Conservation (phyloP, 257 asterid species). For the Capsicum chinense region DNA sequence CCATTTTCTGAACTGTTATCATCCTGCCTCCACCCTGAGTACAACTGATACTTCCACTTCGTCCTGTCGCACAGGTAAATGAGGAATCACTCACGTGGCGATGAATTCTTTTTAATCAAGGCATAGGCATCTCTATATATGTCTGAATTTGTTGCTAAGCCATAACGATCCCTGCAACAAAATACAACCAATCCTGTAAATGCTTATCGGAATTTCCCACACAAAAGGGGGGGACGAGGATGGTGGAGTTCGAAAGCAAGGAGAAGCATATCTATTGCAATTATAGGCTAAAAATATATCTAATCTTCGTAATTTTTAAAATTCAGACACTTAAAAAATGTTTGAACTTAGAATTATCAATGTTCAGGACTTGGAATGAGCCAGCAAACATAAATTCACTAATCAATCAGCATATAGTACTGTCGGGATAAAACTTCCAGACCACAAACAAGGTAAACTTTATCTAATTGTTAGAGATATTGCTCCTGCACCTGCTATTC, state of each 20-base stretch:
- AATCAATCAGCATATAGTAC: background rate
- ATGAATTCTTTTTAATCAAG: slow-evolving; percentile 70
- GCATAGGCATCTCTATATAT: slow-evolving; percentile 95
- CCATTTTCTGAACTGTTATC: slow-evolving; percentile 24
- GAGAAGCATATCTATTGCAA: background rate
- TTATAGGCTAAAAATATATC: background rate
- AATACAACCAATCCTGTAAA: background rate
- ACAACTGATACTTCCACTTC: slow-evolving; percentile 30
- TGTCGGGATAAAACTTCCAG: background rate
- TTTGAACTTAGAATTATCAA: background rate
- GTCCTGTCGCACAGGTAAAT: background rate
- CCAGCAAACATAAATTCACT: slow-evolving; percentile 15
- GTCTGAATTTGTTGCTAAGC: slow-evolving; percentile 62
- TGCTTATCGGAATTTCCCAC: background rate
- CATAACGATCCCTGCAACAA: slow-evolving; percentile 77
- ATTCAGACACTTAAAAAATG: background rate
- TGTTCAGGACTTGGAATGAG: background rate
- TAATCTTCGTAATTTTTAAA: background rate
- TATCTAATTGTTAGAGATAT: background rate
- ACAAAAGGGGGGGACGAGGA: background rate
- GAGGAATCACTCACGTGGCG: slow-evolving; percentile 53
- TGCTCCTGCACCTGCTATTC: background rate
- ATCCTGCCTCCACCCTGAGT: slow-evolving; percentile 26
- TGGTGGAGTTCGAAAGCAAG: background rate
- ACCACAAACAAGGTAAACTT: background rate